Evolutionary conservation across 1,139 yeast species (phyloP).

Genomic region (Taphrina confusa): DNA sequence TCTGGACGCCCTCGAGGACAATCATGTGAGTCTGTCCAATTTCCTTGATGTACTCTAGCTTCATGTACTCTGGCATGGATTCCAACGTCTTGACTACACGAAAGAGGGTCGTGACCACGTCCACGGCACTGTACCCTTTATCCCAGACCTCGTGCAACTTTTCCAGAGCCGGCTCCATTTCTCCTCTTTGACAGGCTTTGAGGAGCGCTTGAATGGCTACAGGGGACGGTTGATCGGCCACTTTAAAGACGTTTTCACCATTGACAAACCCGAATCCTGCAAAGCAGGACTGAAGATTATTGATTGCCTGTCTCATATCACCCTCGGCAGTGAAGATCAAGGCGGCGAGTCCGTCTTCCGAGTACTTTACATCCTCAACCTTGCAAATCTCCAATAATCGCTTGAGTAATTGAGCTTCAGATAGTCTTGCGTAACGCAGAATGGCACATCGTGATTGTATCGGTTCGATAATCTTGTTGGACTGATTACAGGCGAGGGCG

Average conservation of each 20-base stretch:
- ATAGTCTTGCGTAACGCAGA: slow-evolving; percentile 73
- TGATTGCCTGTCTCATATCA: slow-evolving; percentile 97
- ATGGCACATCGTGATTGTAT: slow-evolving; percentile 96
- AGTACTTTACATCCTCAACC: slow-evolving; percentile 69
- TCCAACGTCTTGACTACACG: slow-evolving; percentile 77
- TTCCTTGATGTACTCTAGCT: slow-evolving; percentile 70
- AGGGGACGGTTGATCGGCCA: slow-evolving; percentile 97
- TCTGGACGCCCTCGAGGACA: slow-evolving; percentile 87
- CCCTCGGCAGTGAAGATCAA: slow-evolving; percentile 96
- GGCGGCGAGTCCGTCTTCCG: slow-evolving; percentile 91
- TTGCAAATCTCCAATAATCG: slow-evolving; percentile 72
- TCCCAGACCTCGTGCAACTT: slow-evolving; percentile 72
- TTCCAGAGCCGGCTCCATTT: slow-evolving; percentile 69
- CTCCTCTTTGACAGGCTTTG: slow-evolving; percentile 53
- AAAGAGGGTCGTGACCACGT: slow-evolving; percentile 86
- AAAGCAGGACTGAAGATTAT: slow-evolving; percentile 87
- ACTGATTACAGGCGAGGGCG: slow-evolving; percentile 96
- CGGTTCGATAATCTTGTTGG: slow-evolving; percentile 93
- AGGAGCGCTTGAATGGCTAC: slow-evolving; percentile 77
- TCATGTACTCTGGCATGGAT: slow-evolving; percentile 59
- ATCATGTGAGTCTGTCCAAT: slow-evolving; percentile 54
- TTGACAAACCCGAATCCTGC: slow-evolving; percentile 91
- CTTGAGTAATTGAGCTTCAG: slow-evolving; percentile 80
- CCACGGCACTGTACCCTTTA: slow-evolving; percentile 91
- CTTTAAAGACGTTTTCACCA: slow-evolving; percentile 87